Base-by-base conservation (phyloP, 2,329 filamentous ascomycete genomes). In the Fusarium tanahbumbuense region DNA sequence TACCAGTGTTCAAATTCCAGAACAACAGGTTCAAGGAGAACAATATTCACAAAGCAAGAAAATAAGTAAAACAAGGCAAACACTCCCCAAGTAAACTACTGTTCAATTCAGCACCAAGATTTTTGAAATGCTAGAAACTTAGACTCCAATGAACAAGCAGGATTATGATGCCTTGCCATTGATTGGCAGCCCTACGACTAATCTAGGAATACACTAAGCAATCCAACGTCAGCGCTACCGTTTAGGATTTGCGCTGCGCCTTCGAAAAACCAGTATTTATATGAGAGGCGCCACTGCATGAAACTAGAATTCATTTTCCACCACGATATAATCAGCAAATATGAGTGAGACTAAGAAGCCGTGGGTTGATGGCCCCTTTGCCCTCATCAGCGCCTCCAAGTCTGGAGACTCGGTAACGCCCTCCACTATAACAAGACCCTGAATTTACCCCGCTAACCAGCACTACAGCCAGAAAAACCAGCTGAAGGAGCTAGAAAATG, bases 281-380 rank as follows among this genome's bases (percentile, higher is more conserved):
- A 20, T 22, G 12, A 2, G 4, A 40, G 15, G 6, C 9, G 20
- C 27, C 25, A 13, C 45, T 16, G 11, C 23, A 5, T 27, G 3
- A 37, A 18, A 8, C 13, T 25, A 10, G 6, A 27, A 8, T 13
- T 9, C n/a, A 18, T 25, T 13, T 8, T 2, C 10, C 18, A 28
- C 20, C 5, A 16, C 2, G 22, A 20, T 20, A n/a, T 6, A 32
- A 22, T 6, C 11, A 15, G 41, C 25, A 30, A 22, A 1, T 0
- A 73, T 73, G 71, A 57, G 46, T 13, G 48, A 8, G 1, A 22
- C 54, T 2, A 77, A 76, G 48, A 64, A 37, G 8, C 68, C 66
- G 6, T 80, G 78, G 78, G 78, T 75, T 6, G 78, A 80, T 20
- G 73, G 74, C n/a, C 78, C 78, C 1, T 80, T 78, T 42, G 57